These are phyloP conservation scores for Candolleomyces efflorescens DNA, from an alignment of 768 basidiomycete species.

Conservation along the genomic window DNA sequence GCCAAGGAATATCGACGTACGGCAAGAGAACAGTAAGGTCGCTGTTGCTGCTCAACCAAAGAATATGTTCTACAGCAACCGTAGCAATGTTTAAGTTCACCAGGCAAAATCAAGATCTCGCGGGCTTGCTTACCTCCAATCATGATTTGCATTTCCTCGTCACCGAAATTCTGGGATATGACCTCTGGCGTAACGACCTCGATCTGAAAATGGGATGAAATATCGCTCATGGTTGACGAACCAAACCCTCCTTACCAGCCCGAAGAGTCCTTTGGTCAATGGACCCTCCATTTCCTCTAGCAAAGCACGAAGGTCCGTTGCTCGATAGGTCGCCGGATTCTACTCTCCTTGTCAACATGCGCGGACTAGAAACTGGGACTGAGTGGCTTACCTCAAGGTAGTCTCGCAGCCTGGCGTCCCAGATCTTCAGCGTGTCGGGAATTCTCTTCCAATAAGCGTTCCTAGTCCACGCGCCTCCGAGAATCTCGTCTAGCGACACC, in stretches of 20 bases:
- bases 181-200: constrained; percentile 12
- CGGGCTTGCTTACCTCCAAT: constrained; percentile 18
- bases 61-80: constrained; percentile 15
- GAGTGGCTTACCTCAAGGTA: constrained; percentile 13
- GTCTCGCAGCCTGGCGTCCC: constrained; percentile 1
- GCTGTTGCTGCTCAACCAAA: constrained; percentile 22
- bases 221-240: not conserved
- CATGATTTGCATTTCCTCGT: constrained; percentile 15
- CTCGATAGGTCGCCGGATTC: constrained; percentile 10
- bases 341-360: not conserved
- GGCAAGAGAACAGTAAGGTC: constrained; percentile 23
- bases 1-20: constrained; percentile 12
- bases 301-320: not conserved
- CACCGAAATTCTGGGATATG: constrained; percentile 12
- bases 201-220: constrained; percentile 10
- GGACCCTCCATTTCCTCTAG: constrained; percentile 12
- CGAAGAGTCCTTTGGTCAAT: constrained; percentile 11
- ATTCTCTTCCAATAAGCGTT: constrained; percentile 1
- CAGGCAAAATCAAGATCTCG: not conserved
- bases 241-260: constrained; percentile 12
- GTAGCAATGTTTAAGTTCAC: no score
- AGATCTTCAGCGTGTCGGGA: constrained; percentile 5
- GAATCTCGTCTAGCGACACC: constrained; percentile 10
- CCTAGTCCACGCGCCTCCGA: constrained; percentile 8
- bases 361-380: not conserved